Percentiles rank a stretch among this genome's conserved stretches.
phyloP scores from a whole-genome alignment of 495 filamentous ascomycete species.

The Penicilliopsis zonata region DNA sequence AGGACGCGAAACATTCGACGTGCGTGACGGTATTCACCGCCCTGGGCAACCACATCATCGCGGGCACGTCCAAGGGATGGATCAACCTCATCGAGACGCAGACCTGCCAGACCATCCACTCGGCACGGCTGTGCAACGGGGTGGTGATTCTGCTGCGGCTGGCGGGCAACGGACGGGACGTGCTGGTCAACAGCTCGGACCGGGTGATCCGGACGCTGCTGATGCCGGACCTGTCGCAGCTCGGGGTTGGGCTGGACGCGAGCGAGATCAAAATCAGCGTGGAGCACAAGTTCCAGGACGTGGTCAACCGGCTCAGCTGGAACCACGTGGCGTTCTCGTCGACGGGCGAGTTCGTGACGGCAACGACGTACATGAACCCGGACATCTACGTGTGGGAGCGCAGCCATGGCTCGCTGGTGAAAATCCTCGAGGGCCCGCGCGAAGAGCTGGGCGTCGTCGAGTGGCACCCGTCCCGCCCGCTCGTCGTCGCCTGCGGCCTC shows the following conservation, averaged over 20 bases:
- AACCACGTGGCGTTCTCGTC: slow-evolving; percentile 91
- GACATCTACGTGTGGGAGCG: slow-evolving; percentile 99
- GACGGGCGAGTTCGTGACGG: slow-evolving; percentile 76
- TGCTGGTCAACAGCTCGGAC: slow-evolving; percentile 85
- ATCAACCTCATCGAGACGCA: slow-evolving; percentile 84
- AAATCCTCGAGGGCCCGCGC: slow-evolving; percentile 89
- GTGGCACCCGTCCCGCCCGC: slow-evolving; percentile 87
- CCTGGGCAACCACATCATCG: slow-evolving; percentile 73
- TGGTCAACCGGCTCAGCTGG: slow-evolving; percentile 89
- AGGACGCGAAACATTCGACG: slow-evolving; percentile 88
- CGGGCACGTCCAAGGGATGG: slow-evolving; percentile 89
- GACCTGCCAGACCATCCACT: slow-evolving; percentile 69
- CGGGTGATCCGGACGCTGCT: slow-evolving; percentile 84
- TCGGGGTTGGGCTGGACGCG: slow-evolving; percentile 32
- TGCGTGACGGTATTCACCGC: slow-evolving; percentile 82
- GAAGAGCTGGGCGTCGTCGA: slow-evolving; percentile 92
- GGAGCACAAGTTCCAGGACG: slow-evolving; percentile 97
- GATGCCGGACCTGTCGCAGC: slow-evolving; percentile 48
- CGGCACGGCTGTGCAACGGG: slow-evolving; percentile 72
- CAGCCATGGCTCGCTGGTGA: slow-evolving; percentile 80
- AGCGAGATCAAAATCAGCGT: slow-evolving; percentile 66
- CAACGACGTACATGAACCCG: slow-evolving; percentile 91
- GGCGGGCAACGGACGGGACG: slow-evolving; percentile 66
- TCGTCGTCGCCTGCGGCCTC: slow-evolving; percentile 80
- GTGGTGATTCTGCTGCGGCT: slow-evolving; percentile 82